Conservation (phyloP, 2,329 filamentous ascomycete genomes). For the Gyromitra esculenta region DNA sequence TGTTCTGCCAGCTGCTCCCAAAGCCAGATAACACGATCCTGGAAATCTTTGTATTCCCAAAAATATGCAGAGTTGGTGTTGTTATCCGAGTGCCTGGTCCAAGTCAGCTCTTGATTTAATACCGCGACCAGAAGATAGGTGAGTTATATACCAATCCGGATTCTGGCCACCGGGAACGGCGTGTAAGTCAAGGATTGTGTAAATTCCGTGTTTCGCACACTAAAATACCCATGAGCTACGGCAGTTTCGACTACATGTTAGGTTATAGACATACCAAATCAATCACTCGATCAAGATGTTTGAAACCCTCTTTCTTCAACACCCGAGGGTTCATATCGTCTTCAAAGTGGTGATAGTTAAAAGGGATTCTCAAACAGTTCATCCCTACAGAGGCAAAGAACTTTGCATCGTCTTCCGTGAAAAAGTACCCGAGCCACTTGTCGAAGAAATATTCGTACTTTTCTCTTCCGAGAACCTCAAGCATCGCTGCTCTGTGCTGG, state of each 20-base stretch:
- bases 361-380: constrained; percentile 70
- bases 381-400: constrained; percentile 68
- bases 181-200: constrained; percentile 66
- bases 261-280: constrained; percentile 58
- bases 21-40: constrained; percentile 65
- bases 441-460: constrained; percentile 71
- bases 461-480: constrained; percentile 66
- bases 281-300: constrained; percentile 65
- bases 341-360: constrained; percentile 70
- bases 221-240: constrained; percentile 35
- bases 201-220: constrained; percentile 64
- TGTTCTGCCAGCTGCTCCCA: constrained; percentile 64
- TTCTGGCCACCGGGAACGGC: constrained; percentile 65
- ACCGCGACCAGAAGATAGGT: neutral
- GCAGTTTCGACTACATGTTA: no score
- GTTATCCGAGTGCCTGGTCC: constrained; percentile 63
- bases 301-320: constrained; percentile 65
- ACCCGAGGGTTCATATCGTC: constrained; percentile 66
- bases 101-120: neutral
- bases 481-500: constrained; percentile 67
- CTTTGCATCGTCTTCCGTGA: constrained; percentile 68
- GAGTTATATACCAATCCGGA: constrained; percentile 60
- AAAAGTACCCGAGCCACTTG: constrained; percentile 67
- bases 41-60: constrained; percentile 66
- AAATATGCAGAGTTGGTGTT: constrained; percentile 63